Evolutionary conservation across 371 early-diverging fungal genomes (phyloP).

Genomic region (Syncephalastrum racemosum): DNA sequence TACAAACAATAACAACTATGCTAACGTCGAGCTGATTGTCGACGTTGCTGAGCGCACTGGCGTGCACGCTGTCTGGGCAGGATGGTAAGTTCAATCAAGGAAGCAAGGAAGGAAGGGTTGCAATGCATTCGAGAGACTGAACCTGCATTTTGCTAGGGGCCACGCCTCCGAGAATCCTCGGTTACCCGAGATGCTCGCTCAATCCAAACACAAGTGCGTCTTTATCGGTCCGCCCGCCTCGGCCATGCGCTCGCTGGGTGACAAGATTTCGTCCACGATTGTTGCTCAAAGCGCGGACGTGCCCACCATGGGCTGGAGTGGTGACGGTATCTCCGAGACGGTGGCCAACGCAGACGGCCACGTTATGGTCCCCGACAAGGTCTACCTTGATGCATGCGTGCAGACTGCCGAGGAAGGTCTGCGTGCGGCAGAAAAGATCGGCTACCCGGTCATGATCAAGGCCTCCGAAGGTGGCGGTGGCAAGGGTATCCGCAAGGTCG

Average conservation of each 20-base stretch:
- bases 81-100: conserved; percentile 52
- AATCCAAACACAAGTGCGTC: conserved; percentile 76
- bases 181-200: conserved; percentile 88
- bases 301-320: conserved; percentile 96
- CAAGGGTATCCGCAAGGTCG: conserved; percentile 96
- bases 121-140: background rate
- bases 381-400: conserved; percentile 81
- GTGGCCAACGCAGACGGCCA: conserved; percentile 65
- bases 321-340: conserved; percentile 80
- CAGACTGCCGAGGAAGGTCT: conserved; percentile 78
- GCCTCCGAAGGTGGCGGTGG: conserved; percentile 99
- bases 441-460: conserved; percentile 98
- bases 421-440: conserved; percentile 81
- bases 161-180: conserved; percentile 98
- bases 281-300: conserved; percentile 97
- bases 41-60: conserved; percentile 95
- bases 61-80: conserved; percentile 81
- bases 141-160: conserved; percentile 80
- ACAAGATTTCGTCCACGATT: conserved; percentile 98
- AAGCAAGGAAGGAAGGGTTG: background rate
- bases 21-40: conserved; percentile 96
- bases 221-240: conserved; percentile 99
- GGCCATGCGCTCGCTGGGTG: conserved; percentile 98
- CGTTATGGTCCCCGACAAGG: conserved; percentile 78
- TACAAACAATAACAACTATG: conserved; percentile 96